Conservation (phyloP, 1,139 yeast species). For the Trichomonascaceae sp. region DNA sequence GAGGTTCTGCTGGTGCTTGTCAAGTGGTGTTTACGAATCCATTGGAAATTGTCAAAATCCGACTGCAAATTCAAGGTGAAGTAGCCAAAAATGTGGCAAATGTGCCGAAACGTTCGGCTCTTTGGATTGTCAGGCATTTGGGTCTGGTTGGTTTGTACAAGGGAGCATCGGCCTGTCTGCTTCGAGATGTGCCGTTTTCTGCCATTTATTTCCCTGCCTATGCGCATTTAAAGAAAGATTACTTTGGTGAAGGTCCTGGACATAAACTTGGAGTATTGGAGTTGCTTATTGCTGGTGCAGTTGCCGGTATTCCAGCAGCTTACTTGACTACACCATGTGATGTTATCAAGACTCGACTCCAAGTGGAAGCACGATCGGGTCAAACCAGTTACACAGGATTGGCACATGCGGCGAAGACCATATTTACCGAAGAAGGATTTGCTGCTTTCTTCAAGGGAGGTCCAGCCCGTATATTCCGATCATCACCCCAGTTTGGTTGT, state of each 20-base stretch:
- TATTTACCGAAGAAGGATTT: conserved; percentile 70
- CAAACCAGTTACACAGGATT: conserved; percentile 76
- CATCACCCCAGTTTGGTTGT: conserved; percentile 97
- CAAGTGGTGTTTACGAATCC: conserved; percentile 97
- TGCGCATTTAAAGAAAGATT: conserved; percentile 79
- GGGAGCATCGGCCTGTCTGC: conserved; percentile 86
- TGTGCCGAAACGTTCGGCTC: conserved; percentile 48
- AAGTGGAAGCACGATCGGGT: conserved; percentile 73
- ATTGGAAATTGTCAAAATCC: conserved; percentile 88
- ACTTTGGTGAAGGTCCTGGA: conserved; percentile 78
- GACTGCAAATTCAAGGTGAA: conserved; percentile 92
- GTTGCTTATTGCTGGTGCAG: conserved; percentile 78
- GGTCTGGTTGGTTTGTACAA: conserved; percentile 84
- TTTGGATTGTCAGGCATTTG: conserved; percentile 67
- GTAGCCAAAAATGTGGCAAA: conserved; percentile 41
- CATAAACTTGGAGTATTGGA: conserved; percentile 71
- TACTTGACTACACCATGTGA: conserved; percentile 94
- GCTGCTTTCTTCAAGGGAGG: conserved; percentile 94
- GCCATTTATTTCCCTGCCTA: conserved; percentile 97
- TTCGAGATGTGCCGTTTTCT: conserved; percentile 94
- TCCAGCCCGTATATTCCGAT: conserved; percentile 86
- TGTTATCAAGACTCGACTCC: conserved; percentile 92
- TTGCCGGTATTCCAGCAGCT: conserved; percentile 98
- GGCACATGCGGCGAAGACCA: conserved; percentile 66
- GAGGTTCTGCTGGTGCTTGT: conserved; percentile 93